phyloP scores from a whole-genome alignment of 495 filamentous ascomycete genomes.

The Hypoxylon intermedium region DNA sequence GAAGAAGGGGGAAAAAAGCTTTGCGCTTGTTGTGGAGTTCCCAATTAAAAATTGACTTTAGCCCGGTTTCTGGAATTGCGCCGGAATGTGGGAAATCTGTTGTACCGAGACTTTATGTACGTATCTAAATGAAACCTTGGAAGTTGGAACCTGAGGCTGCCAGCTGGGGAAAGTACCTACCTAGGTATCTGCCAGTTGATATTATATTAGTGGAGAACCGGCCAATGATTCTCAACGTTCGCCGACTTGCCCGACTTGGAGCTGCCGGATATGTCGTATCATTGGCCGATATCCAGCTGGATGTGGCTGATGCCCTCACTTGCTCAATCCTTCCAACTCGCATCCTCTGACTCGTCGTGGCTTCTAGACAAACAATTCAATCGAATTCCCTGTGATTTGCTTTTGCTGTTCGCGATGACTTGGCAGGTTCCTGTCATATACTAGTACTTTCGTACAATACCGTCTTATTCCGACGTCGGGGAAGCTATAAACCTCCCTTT shows the following conservation, averaged over 20 bases:
- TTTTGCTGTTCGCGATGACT: slow-evolving; percentile 16
- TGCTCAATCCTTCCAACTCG: slow-evolving; percentile 10
- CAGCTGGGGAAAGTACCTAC: no score
- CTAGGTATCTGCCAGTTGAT: no score
- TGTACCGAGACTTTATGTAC: slow-evolving; percentile 13
- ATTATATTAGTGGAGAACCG: slow-evolving; percentile 20
- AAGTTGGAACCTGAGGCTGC: not conserved
- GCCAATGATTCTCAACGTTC: slow-evolving; percentile 14
- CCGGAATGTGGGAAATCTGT: slow-evolving; percentile 27
- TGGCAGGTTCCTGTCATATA: slow-evolving; percentile 5
- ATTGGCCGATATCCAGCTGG: slow-evolving; percentile 31
- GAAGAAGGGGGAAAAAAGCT: slow-evolving; percentile 30
- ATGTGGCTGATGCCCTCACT: slow-evolving; percentile 20
- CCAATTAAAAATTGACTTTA: slow-evolving; percentile 31
- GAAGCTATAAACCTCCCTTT: not conserved
- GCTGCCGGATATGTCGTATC: slow-evolving; percentile 22
- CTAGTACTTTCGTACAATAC: slow-evolving; percentile 1
- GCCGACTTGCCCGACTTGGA: not conserved
- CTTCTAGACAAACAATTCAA: slow-evolving; percentile 6
- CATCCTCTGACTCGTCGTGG: slow-evolving; percentile 16
- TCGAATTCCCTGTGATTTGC: not conserved
- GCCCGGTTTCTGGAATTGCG: slow-evolving; percentile 6
- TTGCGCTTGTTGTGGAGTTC: slow-evolving; percentile 32
- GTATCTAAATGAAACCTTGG: no score
- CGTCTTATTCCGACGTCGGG: not conserved